These are phyloP conservation scores for Hypoxylon crocopeplum DNA, from an alignment of 495 filamentous ascomycete species.

Conservation along the genomic window DNA sequence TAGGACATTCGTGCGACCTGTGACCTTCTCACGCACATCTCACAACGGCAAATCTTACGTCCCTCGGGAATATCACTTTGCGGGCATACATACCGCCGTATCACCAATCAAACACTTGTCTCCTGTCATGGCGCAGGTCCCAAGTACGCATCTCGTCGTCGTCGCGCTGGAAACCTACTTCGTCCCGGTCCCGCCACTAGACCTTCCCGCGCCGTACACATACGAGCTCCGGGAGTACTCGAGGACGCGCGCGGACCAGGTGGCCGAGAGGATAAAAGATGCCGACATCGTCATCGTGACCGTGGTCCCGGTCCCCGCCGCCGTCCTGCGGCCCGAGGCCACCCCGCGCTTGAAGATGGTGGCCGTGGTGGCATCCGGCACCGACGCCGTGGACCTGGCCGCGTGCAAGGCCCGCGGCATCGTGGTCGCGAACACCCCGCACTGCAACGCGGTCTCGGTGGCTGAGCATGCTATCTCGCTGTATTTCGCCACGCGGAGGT, in stretches of 20 bases:
- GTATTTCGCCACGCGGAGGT: constrained; percentile 60
- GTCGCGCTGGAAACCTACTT: constrained; percentile 56
- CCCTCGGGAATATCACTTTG: neutral
- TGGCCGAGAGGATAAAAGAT: constrained; percentile 49
- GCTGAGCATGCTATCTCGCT: constrained; percentile 62
- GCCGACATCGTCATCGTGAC: constrained; percentile 59
- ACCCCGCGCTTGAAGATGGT: constrained; percentile 53
- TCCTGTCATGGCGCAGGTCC: constrained; percentile 7
- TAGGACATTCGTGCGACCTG: too few species aligned
- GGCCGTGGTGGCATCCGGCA: constrained; percentile 59
- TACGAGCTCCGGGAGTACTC: constrained; percentile 43
- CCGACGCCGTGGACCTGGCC: constrained; percentile 56
- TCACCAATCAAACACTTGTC: neutral
- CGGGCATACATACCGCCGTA: neutral
- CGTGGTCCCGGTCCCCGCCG: constrained; percentile 46
- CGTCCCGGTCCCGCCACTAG: constrained; percentile 51
- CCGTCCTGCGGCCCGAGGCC: constrained; percentile 44
- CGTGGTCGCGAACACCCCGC: constrained; percentile 54
- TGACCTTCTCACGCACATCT: neutral
- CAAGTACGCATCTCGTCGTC: constrained; percentile 45
- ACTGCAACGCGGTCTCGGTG: constrained; percentile 57
- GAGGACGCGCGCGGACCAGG: constrained; percentile 39
- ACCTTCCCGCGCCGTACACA: constrained; percentile 47
- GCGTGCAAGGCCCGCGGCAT: constrained; percentile 54
- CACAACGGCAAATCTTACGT: neutral